These are phyloP conservation scores for Lagenaria siceraria DNA, from an alignment of 306 rosid genomes.

Conservation along the genomic window DNA sequence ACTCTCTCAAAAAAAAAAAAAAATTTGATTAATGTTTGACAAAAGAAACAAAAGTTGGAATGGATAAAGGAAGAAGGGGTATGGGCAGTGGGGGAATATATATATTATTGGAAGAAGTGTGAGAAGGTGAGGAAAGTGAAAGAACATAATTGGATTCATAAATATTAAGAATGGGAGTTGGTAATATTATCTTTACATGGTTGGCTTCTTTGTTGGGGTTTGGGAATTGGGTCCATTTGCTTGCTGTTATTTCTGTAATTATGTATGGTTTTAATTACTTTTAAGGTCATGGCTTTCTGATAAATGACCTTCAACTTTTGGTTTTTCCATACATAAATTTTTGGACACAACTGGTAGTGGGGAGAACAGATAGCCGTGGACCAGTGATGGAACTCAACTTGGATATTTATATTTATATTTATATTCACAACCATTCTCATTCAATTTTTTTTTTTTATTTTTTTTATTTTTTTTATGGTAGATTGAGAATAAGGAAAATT, in stretches of 20 bases:
- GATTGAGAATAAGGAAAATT: no score
- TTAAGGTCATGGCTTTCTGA: background rate
- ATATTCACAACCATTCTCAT: background rate
- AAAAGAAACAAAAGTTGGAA: background rate
- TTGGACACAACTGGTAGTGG: background rate
- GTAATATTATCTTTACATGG: background rate
- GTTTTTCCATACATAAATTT: background rate
- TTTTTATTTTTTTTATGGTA: no score
- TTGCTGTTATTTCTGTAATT: background rate
- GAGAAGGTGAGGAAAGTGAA: background rate
- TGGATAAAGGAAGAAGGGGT: no score
- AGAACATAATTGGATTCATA: background rate
- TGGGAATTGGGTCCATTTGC: slow-evolving; percentile 1
- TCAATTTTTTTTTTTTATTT: no score
- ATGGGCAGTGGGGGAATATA: background rate
- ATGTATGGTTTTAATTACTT: background rate
- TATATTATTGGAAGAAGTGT: background rate
- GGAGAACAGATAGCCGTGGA: background rate
- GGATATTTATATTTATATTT: background rate
- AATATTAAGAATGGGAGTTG: background rate
- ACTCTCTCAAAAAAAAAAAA: no score
- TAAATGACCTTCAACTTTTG: background rate
- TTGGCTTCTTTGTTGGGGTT: background rate
- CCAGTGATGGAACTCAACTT: background rate
- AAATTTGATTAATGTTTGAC: no score